These are phyloP conservation scores for Ganoderma multipileum DNA, from an alignment of 1,284 basidiomycete species.

Conservation along the genomic window DNA sequence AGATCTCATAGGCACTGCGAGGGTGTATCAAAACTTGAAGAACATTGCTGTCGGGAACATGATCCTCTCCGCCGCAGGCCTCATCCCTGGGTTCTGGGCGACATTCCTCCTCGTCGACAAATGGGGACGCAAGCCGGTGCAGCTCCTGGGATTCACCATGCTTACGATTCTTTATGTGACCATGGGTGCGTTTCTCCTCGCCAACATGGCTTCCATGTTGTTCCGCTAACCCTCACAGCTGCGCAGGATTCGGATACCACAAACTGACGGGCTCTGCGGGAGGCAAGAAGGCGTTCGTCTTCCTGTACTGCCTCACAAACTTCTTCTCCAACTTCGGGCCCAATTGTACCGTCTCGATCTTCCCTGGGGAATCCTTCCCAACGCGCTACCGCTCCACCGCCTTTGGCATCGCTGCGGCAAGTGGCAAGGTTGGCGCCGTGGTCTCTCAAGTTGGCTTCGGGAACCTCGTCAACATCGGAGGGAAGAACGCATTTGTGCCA, in stretches of 20 bases:
- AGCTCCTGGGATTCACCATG: slow-evolving; percentile 79
- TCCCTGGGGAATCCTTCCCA: slow-evolving; percentile 88
- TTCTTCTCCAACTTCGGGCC: slow-evolving; percentile 84
- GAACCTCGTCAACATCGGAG: slow-evolving; percentile 72
- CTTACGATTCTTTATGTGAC: slow-evolving; percentile 73
- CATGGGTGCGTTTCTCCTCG: slow-evolving; percentile 51
- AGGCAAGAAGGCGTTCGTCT: slow-evolving; percentile 72
- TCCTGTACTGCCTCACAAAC: slow-evolving; percentile 79
- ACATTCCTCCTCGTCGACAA: slow-evolving; percentile 72
- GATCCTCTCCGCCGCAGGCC: slow-evolving; percentile 73
- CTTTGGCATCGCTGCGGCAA: slow-evolving; percentile 86
- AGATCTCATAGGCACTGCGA: slow-evolving; percentile 42
- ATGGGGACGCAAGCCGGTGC: slow-evolving; percentile 79
- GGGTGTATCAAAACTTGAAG: slow-evolving; percentile 56
- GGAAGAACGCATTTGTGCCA: slow-evolving; percentile 62
- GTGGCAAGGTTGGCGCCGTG: slow-evolving; percentile 86
- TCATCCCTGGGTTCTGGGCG: slow-evolving; percentile 79
- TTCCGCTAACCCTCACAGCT: neutral
- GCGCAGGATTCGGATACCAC: slow-evolving; percentile 74
- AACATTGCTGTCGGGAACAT: slow-evolving; percentile 70
- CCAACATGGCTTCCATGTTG: neutral
- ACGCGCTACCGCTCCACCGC: slow-evolving; percentile 86
- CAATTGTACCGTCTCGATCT: slow-evolving; percentile 83
- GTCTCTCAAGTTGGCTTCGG: slow-evolving; percentile 84
- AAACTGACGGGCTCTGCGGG: slow-evolving; percentile 62